Conservation (phyloP, 2,329 filamentous ascomycete species). For the Polychaeton citri region DNA sequence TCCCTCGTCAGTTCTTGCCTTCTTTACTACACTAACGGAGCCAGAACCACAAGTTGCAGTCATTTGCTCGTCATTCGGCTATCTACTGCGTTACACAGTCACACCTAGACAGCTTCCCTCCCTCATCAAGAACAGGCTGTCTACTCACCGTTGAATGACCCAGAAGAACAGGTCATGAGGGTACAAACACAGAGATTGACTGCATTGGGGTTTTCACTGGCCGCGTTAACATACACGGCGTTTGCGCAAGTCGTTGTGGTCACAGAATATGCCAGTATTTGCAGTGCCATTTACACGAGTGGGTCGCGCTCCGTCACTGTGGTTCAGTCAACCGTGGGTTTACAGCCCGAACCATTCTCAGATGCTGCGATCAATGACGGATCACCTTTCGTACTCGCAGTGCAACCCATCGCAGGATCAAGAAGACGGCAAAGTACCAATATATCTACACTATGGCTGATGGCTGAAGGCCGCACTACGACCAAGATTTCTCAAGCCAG, state of each 20-base stretch:
- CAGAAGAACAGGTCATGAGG: too few species aligned
- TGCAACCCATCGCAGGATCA: conserved; percentile 7
- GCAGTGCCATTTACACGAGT: conserved; percentile 14
- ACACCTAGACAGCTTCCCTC: too few species aligned
- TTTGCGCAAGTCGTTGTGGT: conserved; percentile 13
- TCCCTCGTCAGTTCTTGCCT: too few species aligned
- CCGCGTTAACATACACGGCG: conserved; percentile 7
- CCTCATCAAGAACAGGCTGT: too few species aligned
- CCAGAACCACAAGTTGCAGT: too few species aligned
- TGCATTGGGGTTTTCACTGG: conserved; percentile 1
- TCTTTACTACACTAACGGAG: too few species aligned
- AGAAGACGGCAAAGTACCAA: conserved; percentile 11
- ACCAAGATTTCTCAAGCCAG: conserved; percentile 16
- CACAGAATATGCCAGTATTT: conserved; percentile 14
- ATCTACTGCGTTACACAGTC: too few species aligned
- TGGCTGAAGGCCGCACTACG: conserved; percentile 20
- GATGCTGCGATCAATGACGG: conserved; percentile 18
- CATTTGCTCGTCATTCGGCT: too few species aligned
- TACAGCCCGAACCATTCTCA: conserved; percentile 10
- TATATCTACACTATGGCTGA: conserved; percentile 12
- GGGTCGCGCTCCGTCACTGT: conserved; percentile 11
- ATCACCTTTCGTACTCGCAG: conserved; percentile 17
- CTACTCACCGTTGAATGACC: too few species aligned
- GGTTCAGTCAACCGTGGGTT: conserved; percentile 16
- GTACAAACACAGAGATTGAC: too few species aligned